Percentiles rank a stretch among this genome's conserved stretches.
phyloP scores from a whole-genome alignment of 2,329 filamentous ascomycete species.

The Lecanosticta acicola region DNA sequence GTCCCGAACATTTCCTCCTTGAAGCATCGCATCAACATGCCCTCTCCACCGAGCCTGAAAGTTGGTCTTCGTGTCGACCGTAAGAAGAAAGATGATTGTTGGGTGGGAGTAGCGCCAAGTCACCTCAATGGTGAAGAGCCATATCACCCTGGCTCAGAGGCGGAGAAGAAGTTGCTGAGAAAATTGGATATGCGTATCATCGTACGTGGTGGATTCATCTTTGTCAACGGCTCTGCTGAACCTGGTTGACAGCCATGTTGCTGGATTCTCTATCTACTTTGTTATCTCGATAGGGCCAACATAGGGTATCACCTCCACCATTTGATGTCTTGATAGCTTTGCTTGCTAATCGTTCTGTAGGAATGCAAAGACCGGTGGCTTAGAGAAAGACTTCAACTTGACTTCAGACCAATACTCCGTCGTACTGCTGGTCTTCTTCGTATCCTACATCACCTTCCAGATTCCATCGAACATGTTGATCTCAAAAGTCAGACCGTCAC shows the following conservation, averaged over 20 bases:
- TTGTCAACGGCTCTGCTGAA: neutral
- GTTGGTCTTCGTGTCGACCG: neutral
- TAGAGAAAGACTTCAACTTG: constrained; percentile 42
- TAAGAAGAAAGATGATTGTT: neutral
- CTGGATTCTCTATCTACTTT: constrained; percentile 4
- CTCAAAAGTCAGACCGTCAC: constrained; percentile 38
- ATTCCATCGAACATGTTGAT: constrained; percentile 52
- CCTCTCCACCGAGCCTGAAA: neutral
- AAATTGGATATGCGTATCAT: constrained; percentile 5
- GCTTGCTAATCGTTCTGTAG: neutral
- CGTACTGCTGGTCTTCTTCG: constrained; percentile 8
- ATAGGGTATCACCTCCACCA: too few relatives aligned
- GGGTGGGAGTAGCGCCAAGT: neutral
- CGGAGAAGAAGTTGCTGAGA: constrained; percentile 2
- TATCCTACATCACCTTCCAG: constrained; percentile 56
- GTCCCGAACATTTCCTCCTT: too few relatives aligned
- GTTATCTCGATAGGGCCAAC: constrained; percentile 4
- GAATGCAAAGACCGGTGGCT: constrained; percentile 38
- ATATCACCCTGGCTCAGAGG: constrained; percentile 1
- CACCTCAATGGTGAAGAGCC: neutral
- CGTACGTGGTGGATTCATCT: too few relatives aligned
- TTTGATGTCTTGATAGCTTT: too few relatives aligned
- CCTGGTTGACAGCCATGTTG: constrained; percentile 3
- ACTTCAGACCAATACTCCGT: constrained; percentile 35
- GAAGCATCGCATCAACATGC: neutral